Evolutionary conservation across 352 stramenopile genomes (phyloP), one percentile per base, ranked within the genome.

Genomic region (Phytophthora pisi): DNA sequence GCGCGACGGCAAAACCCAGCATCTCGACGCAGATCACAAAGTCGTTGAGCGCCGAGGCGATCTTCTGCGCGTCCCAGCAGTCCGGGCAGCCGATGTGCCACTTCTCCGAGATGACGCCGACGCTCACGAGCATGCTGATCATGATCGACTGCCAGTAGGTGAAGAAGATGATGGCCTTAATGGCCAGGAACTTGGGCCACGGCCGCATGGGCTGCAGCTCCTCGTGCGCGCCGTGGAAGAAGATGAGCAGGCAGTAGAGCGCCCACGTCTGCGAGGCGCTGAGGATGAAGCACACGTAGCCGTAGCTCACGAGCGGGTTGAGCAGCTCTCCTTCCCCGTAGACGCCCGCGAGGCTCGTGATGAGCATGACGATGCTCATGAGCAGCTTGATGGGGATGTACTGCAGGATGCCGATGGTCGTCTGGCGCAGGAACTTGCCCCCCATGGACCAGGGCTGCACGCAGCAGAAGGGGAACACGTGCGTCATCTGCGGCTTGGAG

Each of bases 11-110:
- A 53, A 97, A 96, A 51, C 95, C 82, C 53, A 98, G 82, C 95
- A 98, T 98, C 67, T 98, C 95, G 30, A 97, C 81, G 69, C 95
- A 98, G 65, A 98, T 98, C 69, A 98, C 78, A 67, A 98, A 96
- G 79, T 98, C 91, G 57, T 98, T 96, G 30, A 98, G 73, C 40
- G 86, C 93, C 51, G 92, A 96, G 15, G 82, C 88, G 66, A 97
- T 93, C 57, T 94, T 93, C 49, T 90, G 82, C 8, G 88, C 85
- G 57, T 86, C 79, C 89, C 86, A 96, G 66, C 85, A 97, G 36
- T 91, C 70, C 9, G 86, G 86, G 55, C 87, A 96, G 5, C 89
- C 85, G 34, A 96, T 97, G 55, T 86, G 75, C 85, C 84, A 96
- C 58, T 88, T 82, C 23, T 89, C 89, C 46, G 79, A 91, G 69